These are phyloP conservation scores for Isatis tinctoria DNA, from an alignment of 345 rosid species.

Conservation along the genomic window DNA sequence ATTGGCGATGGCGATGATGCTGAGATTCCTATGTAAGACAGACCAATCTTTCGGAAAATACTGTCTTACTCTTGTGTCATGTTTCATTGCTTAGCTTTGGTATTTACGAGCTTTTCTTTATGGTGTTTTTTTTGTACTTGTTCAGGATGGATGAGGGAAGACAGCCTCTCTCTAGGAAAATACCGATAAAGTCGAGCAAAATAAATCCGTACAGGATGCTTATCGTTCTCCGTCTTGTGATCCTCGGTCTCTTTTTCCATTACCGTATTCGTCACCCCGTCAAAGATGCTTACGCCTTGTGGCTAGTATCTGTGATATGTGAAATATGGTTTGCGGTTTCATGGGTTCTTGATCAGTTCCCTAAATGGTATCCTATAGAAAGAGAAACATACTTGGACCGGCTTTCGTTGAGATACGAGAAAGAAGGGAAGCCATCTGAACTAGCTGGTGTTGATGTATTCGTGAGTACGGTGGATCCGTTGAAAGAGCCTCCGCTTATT, in stretches of 20 bases:
- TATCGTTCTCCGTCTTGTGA: constrained; percentile 61
- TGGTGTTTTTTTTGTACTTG: background rate
- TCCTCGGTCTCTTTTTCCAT: constrained; percentile 83
- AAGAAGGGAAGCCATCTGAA: constrained; percentile 66
- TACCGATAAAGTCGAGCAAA: constrained; percentile 75
- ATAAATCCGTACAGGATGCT: constrained; percentile 82
- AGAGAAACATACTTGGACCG: constrained; percentile 91
- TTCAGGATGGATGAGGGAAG: constrained; percentile 95
- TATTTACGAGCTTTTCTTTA: background rate
- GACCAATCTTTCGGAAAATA: background rate
- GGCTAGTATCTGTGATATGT: constrained; percentile 83
- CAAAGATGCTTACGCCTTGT: constrained; percentile 65
- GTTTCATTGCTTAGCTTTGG: background rate
- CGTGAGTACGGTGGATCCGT: constrained; percentile 90
- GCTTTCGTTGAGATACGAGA: constrained; percentile 71
- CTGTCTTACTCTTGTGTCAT: background rate
- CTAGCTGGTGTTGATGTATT: constrained; percentile 69
- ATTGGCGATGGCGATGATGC: constrained; percentile 56
- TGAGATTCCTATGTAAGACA: constrained; percentile 68
- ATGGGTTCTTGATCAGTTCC: constrained; percentile 96
- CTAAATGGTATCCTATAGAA: constrained; percentile 77
- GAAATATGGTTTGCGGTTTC: constrained; percentile 95
- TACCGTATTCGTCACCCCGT: constrained; percentile 88
- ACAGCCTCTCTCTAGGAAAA: constrained; percentile 87
- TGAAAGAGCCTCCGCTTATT: constrained; percentile 92